phyloP scores from a whole-genome alignment of 106 monocot genomes.

The Gastrodia elata region DNA sequence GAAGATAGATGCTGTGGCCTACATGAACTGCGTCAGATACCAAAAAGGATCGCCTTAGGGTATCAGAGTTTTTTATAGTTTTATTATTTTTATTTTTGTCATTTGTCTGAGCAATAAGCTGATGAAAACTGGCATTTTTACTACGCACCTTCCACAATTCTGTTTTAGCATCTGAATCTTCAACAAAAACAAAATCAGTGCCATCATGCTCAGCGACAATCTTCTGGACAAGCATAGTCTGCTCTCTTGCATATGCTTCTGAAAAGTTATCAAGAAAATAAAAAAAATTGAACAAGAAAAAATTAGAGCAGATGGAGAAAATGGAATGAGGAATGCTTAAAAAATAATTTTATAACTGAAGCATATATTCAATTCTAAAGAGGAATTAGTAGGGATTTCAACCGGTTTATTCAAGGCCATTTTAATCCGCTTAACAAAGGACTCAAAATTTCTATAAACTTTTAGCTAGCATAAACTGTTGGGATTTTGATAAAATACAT shows the following conservation, averaged over 20 bases:
- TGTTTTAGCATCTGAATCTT: slow-evolving; percentile 68
- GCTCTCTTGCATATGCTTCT: slow-evolving; percentile 93
- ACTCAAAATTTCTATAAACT: too few species aligned
- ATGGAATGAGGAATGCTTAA: background rate
- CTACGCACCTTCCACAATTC: slow-evolving; percentile 77
- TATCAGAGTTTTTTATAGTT: background rate
- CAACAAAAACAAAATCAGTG: slow-evolving; percentile 80
- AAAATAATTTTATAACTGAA: background rate
- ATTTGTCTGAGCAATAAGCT: background rate
- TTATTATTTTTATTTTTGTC: background rate
- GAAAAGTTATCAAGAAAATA: slow-evolving; percentile 9
- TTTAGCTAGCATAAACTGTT: too few species aligned
- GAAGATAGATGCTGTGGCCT: too few species aligned
- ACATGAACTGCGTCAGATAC: too few species aligned
- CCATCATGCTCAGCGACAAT: slow-evolving; percentile 81
- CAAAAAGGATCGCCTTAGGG: background rate
- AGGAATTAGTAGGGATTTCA: too few species aligned
- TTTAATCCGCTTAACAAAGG: too few species aligned
- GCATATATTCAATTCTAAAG: too few species aligned
- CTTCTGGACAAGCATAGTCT: slow-evolving; percentile 73
- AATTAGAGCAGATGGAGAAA: background rate
- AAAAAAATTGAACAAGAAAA: background rate
- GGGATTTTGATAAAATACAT: too few species aligned
- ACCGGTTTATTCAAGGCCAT: too few species aligned
- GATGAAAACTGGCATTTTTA: background rate